These are phyloP conservation scores for Cercospora zeina DNA, from an alignment of 2,329 filamentous ascomycete genomes.

Conservation along the genomic window DNA sequence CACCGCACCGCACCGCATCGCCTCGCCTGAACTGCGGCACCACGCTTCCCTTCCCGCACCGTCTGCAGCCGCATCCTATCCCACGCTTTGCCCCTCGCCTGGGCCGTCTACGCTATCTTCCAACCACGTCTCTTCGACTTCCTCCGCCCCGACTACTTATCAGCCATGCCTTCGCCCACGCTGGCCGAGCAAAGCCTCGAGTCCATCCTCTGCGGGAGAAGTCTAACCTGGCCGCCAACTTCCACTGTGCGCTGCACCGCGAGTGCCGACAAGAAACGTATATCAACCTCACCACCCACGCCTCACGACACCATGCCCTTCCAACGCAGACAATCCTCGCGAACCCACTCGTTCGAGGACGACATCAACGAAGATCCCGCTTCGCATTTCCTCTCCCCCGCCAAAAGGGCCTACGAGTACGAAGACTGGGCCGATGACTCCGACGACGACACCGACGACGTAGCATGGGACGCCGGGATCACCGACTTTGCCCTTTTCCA, in stretches of 20 bases:
- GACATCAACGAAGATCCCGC: conserved; percentile 38
- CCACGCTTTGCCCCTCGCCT: conserved; percentile 13
- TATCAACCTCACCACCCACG: conserved; percentile 21
- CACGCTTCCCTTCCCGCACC: background rate
- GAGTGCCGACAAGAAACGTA: conserved; percentile 23
- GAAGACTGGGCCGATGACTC: conserved; percentile 36
- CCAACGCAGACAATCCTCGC: conserved; percentile 5
- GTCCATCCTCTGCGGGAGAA: conserved; percentile 21
- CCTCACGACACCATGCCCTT: conserved; percentile 21
- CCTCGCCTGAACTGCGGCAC: conserved; percentile 22
- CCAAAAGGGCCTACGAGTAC: conserved; percentile 34
- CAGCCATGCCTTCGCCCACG: conserved; percentile 27
- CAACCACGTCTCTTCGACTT: conserved; percentile 23
- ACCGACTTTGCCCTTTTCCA: conserved; percentile 41
- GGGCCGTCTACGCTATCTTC: conserved; percentile 14
- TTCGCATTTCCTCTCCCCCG: conserved; percentile 37
- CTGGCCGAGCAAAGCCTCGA: conserved; percentile 20
- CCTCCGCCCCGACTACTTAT: conserved; percentile 19
- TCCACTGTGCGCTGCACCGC: conserved; percentile 17
- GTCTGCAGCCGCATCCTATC: conserved; percentile 17
- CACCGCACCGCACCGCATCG: too few relatives aligned
- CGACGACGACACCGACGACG: conserved; percentile 32
- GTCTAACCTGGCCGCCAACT: conserved; percentile 30
- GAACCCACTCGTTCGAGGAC: conserved; percentile 29
- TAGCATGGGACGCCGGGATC: conserved; percentile 40